Conservation (phyloP, 1,284 basidiomycete species). For the Abortiporus biennis region DNA sequence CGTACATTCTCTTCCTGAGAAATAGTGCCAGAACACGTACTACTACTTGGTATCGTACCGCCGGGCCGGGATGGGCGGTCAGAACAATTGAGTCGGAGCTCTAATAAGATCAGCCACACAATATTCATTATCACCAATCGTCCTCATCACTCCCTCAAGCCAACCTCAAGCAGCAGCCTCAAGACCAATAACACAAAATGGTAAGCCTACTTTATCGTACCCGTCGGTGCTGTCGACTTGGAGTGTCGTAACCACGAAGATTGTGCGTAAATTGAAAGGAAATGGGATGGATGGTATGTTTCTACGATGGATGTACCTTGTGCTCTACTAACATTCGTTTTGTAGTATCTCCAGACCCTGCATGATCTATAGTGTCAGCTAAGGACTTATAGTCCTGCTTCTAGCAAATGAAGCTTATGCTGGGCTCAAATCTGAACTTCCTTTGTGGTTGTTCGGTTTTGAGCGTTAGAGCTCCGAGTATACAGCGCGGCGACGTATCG, state of each 20-base stretch:
- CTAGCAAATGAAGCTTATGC: slow-evolving; percentile 31
- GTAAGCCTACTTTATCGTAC: slow-evolving; percentile 28
- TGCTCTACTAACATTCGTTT: slow-evolving; percentile 10
- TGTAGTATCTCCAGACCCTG: not conserved
- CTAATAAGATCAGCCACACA: too few species aligned
- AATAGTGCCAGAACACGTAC: too few species aligned
- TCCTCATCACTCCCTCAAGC: too few species aligned
- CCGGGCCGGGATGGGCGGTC: too few species aligned
- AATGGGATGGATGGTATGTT: slow-evolving; percentile 52
- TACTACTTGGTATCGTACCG: too few species aligned
- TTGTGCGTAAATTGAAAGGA: slow-evolving; percentile 13
- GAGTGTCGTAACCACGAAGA: slow-evolving; percentile 32
- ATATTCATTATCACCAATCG: too few species aligned
- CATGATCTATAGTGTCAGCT: slow-evolving; percentile 19
- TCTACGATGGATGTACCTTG: slow-evolving; percentile 32
- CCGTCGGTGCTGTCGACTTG: slow-evolving; percentile 20
- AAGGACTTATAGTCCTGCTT: slow-evolving; percentile 16
- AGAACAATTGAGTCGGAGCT: too few species aligned
- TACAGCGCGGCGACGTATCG: slow-evolving; percentile 29
- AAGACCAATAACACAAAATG: slow-evolving; percentile 33
- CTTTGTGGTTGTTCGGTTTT: slow-evolving; percentile 9
- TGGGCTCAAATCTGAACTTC: slow-evolving; percentile 36
- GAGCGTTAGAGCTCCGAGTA: slow-evolving; percentile 70
- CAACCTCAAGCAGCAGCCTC: slow-evolving; percentile 11
- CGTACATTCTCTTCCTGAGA: too few species aligned